phyloP scores from a whole-genome alignment of 2,329 filamentous ascomycete species.

The Tympanopsis confertula region DNA sequence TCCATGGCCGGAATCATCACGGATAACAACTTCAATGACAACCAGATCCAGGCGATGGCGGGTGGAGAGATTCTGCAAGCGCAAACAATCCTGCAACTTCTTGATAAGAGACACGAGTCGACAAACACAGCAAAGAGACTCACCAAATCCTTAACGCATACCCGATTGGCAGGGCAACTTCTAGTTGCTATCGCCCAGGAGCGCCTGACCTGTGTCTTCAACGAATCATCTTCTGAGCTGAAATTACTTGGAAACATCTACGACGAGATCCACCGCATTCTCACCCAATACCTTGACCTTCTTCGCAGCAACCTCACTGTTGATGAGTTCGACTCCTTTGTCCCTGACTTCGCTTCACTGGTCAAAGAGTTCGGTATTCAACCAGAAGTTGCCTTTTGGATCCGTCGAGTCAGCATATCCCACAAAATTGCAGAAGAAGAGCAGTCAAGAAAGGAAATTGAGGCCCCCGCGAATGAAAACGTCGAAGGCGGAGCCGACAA shows the following conservation, averaged over 20 bases:
- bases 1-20: conserved; percentile 91
- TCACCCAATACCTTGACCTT: conserved; percentile 81
- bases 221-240: conserved; percentile 64
- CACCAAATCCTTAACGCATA: conserved; percentile 67
- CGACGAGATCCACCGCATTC: conserved; percentile 77
- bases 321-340: conserved; percentile 65
- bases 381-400: conserved; percentile 71
- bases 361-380: conserved; percentile 72
- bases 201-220: conserved; percentile 74
- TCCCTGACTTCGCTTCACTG: conserved; percentile 65
- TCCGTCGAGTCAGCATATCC: conserved; percentile 65
- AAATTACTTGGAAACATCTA: conserved; percentile 81
- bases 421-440: conserved; percentile 39
- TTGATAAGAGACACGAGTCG: conserved; percentile 71
- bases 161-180: conserved; percentile 67
- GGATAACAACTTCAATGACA: conserved; percentile 76
- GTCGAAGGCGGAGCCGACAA: background rate
- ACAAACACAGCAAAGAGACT: conserved; percentile 67
- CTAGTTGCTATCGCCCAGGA: conserved; percentile 88
- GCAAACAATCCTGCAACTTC: conserved; percentile 67
- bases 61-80: conserved; percentile 70
- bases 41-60: conserved; percentile 77
- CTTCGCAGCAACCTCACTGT: conserved; percentile 68
- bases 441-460: conserved; percentile 5
- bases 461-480: conserved; percentile 17